A percentile compares a stretch with the other conserved stretches of the same genome.
Conservation (phyloP, 1,284 basidiomycete genomes). For the Serendipita sp. region DNA sequence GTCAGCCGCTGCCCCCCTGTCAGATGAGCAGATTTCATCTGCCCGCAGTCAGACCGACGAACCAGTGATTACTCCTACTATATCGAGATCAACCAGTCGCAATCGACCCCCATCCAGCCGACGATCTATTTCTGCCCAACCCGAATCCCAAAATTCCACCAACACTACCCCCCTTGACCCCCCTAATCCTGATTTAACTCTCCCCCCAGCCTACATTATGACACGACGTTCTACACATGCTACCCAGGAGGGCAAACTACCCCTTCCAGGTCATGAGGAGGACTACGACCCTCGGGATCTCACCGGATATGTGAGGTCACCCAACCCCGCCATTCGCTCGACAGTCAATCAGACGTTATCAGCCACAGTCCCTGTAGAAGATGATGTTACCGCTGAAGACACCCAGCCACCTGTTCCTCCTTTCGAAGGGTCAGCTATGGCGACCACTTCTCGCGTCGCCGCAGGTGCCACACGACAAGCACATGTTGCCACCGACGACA, state of each 20-base stretch:
- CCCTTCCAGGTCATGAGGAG: neutral
- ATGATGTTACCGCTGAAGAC: neutral
- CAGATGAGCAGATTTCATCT: too few relatives aligned
- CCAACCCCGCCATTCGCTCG: neutral
- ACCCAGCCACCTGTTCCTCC: neutral
- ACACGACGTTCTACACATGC: neutral
- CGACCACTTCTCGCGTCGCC: neutral
- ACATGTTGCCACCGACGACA: conserved; percentile 3
- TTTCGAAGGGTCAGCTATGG: neutral
- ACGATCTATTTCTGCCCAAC: too few relatives aligned
- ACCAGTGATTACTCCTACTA: too few relatives aligned
- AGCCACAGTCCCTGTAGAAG: neutral
- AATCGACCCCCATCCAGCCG: too few relatives aligned
- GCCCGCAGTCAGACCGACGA: too few relatives aligned
- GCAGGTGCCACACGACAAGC: conserved; percentile 1
- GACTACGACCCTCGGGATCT: neutral
- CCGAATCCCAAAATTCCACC: too few relatives aligned
- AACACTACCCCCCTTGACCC: too few relatives aligned
- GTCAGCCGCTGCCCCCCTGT: too few relatives aligned
- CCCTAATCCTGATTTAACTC: too few relatives aligned
- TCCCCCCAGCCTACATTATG: neutral
- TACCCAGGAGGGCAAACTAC: neutral
- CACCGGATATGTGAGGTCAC: neutral
- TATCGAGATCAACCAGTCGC: too few relatives aligned
- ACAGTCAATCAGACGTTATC: neutral